phyloP scores from a whole-genome alignment of 768 basidiomycete genomes.

The Sporobolomyces phaffii region DNA sequence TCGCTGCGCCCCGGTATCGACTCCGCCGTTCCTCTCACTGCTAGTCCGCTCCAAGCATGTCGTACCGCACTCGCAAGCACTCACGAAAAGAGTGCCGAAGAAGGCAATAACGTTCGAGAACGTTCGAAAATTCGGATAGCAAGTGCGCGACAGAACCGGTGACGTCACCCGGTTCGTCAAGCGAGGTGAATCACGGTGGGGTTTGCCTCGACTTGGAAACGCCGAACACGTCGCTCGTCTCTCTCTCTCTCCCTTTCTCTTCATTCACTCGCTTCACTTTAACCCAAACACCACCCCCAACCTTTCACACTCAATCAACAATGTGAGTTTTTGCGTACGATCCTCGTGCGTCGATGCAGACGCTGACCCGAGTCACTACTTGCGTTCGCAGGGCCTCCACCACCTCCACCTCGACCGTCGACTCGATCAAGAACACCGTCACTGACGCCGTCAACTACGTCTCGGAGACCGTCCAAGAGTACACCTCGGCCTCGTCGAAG shows the following conservation, averaged over 20 bases:
- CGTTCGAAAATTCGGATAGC: too few species aligned
- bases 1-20: too few species aligned
- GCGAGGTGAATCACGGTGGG: too few species aligned
- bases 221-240: not conserved
- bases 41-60: too few species aligned
- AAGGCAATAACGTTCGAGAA: too few species aligned
- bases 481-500: slow-evolving; percentile 15
- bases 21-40: too few species aligned
- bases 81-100: too few species aligned
- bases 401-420: slow-evolving; percentile 15
- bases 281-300: not conserved
- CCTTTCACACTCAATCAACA: not conserved
- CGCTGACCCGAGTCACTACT: not conserved
- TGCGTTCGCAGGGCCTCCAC: slow-evolving; percentile 19
- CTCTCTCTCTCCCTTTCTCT: not conserved
- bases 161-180: too few species aligned
- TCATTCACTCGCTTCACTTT: not conserved
- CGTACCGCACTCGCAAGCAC: too few species aligned
- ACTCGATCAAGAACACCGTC: slow-evolving; percentile 23
- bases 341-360: not conserved
- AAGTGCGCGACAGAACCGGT: too few species aligned
- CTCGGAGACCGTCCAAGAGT: slow-evolving; percentile 31
- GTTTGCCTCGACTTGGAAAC: too few species aligned
- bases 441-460: slow-evolving; percentile 21
- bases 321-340: too few species aligned